Evolutionary conservation across 78 protist genomes (phyloP), one percentile per base, ranked within the genome.

Genomic region (Dictyostelium purpureum): DNA sequence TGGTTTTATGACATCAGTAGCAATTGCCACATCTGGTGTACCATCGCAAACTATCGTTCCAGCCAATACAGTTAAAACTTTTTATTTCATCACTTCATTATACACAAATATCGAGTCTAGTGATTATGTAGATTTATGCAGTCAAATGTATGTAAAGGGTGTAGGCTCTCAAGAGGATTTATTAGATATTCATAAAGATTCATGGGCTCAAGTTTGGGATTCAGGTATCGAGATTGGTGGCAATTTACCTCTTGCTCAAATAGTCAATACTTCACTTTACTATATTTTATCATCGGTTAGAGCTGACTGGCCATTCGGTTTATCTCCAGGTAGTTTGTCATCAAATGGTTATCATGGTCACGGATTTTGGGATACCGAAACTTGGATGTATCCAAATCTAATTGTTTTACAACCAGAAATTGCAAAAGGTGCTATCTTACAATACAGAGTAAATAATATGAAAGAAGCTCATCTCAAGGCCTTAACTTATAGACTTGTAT

Each of bases 321-420:
- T 90, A 0, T 65, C 89, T 10, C 95, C 95, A 26, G 95, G 95
- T 10, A 40, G 70, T 18, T 56, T 90, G 18, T 43, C 89, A 2
- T 71, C 80, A 5, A 51, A 78, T 37, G 89, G 90, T 19, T 90
- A 90, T 33, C 37, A 90, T 49, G 95, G 95, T 38, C 95, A 90
- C 47, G 33, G 26, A 1, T 90, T 90, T 59, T 90, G 88, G 95
- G 95, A 90, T 57, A 19, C 87, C 2, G 95, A 90, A 26, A 90
- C 83, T 28, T 56, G 47, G 43, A 87, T 87, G 78, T 69, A 43
- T 59, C 88, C 88, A 21, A 70, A 80, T 4, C 28, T 90, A 11
- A 11, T 79, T 4, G 7, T 47, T 16, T 51, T 90, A 6, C 33
- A 73, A 33, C 81, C 95, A 71, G 16, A 10, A 6, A 0, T 79